Percentiles rank a stretch among this genome's conserved stretches.
phyloP scores from a whole-genome alignment of 306 rosid genomes.

The Boehmeria nivea region DNA sequence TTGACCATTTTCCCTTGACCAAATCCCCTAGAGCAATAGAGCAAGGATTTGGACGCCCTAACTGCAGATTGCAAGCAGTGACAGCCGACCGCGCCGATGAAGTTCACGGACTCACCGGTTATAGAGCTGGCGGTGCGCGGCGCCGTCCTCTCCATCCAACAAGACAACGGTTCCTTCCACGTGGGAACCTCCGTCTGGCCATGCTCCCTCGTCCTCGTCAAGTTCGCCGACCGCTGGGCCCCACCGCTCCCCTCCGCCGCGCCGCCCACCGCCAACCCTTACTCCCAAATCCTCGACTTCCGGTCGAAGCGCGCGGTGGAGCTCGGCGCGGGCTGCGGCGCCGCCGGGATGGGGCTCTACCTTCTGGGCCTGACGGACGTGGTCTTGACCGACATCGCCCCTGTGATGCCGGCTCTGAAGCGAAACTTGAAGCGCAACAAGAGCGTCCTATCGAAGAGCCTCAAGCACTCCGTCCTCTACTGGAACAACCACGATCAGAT shows the following conservation, averaged over 20 bases:
- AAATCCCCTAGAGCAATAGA: no score
- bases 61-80: no score
- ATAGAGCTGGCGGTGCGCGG: constrained; percentile 64
- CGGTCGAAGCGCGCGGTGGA: constrained; percentile 69
- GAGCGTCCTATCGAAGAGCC: constrained; percentile 49
- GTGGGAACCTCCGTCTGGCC: constrained; percentile 97
- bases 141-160: constrained; percentile 60
- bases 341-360: constrained; percentile 79
- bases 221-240: constrained; percentile 81
- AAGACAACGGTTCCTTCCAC: constrained; percentile 85
- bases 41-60: no score
- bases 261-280: constrained; percentile 36
- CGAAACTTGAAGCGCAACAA: constrained; percentile 72
- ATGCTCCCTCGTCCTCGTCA: constrained; percentile 85
- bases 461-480: constrained; percentile 62
- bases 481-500: constrained; percentile 72
- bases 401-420: constrained; percentile 87
- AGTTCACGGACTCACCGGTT: constrained; percentile 84
- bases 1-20: no score
- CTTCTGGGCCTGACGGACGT: constrained; percentile 73
- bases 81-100: no score
- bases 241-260: constrained; percentile 7
- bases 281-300: constrained; percentile 60
- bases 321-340: constrained; percentile 86
- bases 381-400: constrained; percentile 72